A percentile compares a stretch with the other conserved stretches of the same genome.
These are phyloP conservation scores for Ceraceosorus guamensis DNA, from an alignment of 1,284 basidiomycete species.

Conservation along the genomic window DNA sequence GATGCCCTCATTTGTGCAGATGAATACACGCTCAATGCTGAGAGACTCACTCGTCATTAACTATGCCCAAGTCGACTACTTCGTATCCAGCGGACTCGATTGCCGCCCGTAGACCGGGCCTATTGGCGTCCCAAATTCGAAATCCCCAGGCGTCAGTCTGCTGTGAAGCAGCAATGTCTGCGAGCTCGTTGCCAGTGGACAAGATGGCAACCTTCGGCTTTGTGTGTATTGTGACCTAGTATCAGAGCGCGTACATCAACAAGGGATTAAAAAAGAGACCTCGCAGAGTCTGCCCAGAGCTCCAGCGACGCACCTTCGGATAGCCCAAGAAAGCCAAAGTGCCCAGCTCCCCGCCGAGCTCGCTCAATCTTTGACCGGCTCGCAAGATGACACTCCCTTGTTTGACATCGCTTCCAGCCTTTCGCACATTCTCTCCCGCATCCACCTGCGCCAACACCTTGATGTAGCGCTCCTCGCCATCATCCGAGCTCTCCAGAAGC, in stretches of 20 bases:
- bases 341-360: constrained; percentile 74
- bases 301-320: constrained; percentile 55
- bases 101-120: constrained; percentile 66
- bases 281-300: not conserved
- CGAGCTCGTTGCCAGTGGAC: constrained; percentile 76
- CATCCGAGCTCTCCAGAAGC: constrained; percentile 56
- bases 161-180: constrained; percentile 54
- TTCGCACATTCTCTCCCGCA: constrained; percentile 65
- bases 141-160: constrained; percentile 27
- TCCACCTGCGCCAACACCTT: constrained; percentile 62
- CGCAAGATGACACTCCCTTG: constrained; percentile 63
- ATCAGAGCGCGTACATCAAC: not conserved
- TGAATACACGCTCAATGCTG: too few relatives aligned
- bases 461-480: constrained; percentile 63
- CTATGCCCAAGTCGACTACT: constrained; percentile 74
- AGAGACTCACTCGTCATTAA: constrained; percentile 59
- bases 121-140: constrained; percentile 61
- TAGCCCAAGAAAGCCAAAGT: constrained; percentile 71
- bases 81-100: constrained; percentile 66
- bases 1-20: not conserved
- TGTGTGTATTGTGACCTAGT: constrained; percentile 61
- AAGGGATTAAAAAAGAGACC: too few relatives aligned
- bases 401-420: constrained; percentile 66
- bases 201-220: constrained; percentile 71
- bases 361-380: constrained; percentile 59